Evolutionary conservation across 2,329 filamentous ascomycete species (phyloP).

Genomic region (Alternaria triticina): DNA sequence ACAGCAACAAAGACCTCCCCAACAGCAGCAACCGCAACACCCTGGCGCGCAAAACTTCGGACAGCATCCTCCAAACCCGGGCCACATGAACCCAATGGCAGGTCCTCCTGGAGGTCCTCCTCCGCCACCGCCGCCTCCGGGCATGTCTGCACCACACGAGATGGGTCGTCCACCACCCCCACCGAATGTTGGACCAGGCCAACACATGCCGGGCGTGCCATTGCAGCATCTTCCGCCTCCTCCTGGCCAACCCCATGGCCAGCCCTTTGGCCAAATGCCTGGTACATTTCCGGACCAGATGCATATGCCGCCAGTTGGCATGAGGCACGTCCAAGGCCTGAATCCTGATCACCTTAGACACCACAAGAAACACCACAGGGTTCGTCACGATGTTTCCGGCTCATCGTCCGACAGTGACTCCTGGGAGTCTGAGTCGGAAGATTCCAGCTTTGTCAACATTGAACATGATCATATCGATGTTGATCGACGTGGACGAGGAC

Average conservation of each 20-base stretch:
- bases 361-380: conserved; percentile 24
- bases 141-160: neutral
- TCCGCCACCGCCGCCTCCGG: conserved; percentile 10
- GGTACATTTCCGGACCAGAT: conserved; percentile 20
- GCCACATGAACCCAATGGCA: conserved; percentile 4
- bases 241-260: neutral
- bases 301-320: conserved; percentile 4
- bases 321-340: conserved; percentile 12
- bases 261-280: conserved; percentile 4
- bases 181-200: neutral
- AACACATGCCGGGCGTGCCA: conserved; percentile 8
- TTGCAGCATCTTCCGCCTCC: conserved; percentile 13
- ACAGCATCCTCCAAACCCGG: conserved; percentile 4
- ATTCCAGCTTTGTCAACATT: conserved; percentile 21
- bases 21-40: conserved; percentile 1
- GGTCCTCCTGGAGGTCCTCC: conserved; percentile 3
- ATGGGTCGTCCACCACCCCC: neutral
- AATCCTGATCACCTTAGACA: conserved; percentile 14
- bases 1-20: conserved; percentile 14
- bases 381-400: conserved; percentile 2
- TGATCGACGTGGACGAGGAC: conserved; percentile 18
- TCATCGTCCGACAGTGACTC: conserved; percentile 25
- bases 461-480: conserved; percentile 27
- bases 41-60: neutral
- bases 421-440: conserved; percentile 22